A percentile compares a stretch with the other conserved stretches of the same genome.
These are phyloP conservation scores for Neoconidiobolus thromboides DNA, from an alignment of 371 early-diverging fungal species.

Conservation along the genomic window DNA sequence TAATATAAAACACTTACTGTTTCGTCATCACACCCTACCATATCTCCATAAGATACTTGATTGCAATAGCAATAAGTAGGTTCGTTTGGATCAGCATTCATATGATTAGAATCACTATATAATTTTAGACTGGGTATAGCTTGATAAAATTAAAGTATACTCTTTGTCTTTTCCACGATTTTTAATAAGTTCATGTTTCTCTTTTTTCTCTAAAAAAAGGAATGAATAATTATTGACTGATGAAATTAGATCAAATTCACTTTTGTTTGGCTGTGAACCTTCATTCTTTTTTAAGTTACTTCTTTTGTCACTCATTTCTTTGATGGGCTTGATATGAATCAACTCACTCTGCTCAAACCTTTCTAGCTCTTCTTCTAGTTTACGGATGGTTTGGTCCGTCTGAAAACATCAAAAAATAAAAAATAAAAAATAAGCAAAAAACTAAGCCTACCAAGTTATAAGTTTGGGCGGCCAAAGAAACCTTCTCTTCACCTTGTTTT, in stretches of 20 bases:
- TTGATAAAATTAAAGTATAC: not conserved
- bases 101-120: constrained; percentile 23
- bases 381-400: constrained; percentile 79
- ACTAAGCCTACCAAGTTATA: constrained; percentile 63
- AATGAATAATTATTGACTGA: no score
- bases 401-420: constrained; percentile 10
- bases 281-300: not conserved
- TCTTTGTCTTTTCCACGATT: no score
- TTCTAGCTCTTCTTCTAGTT: constrained; percentile 72
- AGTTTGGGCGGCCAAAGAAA: constrained; percentile 72
- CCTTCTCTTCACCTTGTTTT: constrained; percentile 81
- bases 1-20: constrained; percentile 32
- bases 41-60: constrained; percentile 89
- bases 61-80: constrained; percentile 88
- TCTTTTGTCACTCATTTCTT: not conserved
- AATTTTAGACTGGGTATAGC: not conserved
- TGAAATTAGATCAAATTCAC: no score
- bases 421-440: not conserved
- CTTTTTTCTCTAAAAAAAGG: no score
- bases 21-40: constrained; percentile 90
- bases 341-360: constrained; percentile 79
- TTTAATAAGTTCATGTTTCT: no score
- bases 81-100: constrained; percentile 86
- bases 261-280: no score
- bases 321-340: constrained; percentile 28